phyloP scores from a whole-genome alignment of 208 protist genomes.

The Leishmania lainsoni region DNA sequence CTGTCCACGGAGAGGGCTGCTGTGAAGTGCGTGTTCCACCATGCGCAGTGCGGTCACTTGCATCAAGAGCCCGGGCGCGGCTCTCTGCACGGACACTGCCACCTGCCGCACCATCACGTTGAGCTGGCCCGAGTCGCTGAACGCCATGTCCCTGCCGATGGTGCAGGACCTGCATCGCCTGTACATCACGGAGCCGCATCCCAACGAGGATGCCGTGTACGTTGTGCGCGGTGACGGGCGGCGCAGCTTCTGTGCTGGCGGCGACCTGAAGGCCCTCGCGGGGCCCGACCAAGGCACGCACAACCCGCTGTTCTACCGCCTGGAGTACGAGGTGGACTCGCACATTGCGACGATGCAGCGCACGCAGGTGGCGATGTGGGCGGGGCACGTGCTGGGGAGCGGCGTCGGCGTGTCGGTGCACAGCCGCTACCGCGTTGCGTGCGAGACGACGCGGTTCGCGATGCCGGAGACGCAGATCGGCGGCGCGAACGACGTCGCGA shows the following conservation, averaged over 20 bases:
- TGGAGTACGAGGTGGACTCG: constrained; percentile 76
- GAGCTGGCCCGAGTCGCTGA: constrained; percentile 38
- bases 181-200: constrained; percentile 45
- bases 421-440: constrained; percentile 72
- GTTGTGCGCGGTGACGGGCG: constrained; percentile 45
- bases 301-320: constrained; percentile 49
- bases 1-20: not conserved
- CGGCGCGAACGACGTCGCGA: constrained; percentile 65
- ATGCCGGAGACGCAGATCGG: constrained; percentile 89
- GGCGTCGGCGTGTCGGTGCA: constrained; percentile 84
- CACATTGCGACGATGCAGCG: constrained; percentile 65
- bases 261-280: constrained; percentile 60
- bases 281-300: constrained; percentile 6
- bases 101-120: constrained; percentile 52
- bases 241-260: constrained; percentile 76
- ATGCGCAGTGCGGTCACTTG: constrained; percentile 6
- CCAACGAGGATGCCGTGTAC: constrained; percentile 37
- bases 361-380: constrained; percentile 77
- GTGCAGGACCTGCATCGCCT: constrained; percentile 41
- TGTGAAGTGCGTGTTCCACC: not conserved
- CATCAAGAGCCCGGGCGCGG: constrained; percentile 15
- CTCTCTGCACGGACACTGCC: constrained; percentile 37
- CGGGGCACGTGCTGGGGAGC: constrained; percentile 85
- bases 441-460: constrained; percentile 75
- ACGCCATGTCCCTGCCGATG: constrained; percentile 54